Conservation (phyloP, 1,284 basidiomycete species). For the Irpex sp. region DNA sequence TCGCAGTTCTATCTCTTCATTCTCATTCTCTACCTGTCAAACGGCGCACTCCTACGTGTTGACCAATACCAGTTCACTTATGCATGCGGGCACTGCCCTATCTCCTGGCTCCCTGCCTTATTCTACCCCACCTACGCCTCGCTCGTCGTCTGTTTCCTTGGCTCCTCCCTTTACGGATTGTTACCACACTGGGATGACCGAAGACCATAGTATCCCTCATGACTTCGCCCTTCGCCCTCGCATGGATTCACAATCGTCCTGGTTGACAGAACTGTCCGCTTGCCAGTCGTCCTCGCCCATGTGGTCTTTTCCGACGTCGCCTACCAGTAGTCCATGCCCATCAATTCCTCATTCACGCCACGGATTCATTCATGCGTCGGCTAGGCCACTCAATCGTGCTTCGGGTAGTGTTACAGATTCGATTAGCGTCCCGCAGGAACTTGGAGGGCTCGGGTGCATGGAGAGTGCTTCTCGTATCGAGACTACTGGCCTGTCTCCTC, state of each 20-base stretch:
- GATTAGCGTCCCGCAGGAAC: slow-evolving; percentile 39
- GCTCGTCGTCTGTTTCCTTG: slow-evolving; percentile 43
- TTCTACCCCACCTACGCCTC: background rate
- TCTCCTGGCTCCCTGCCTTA: slow-evolving; percentile 37
- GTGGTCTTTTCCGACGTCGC: slow-evolving; percentile 60
- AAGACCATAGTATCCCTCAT: slow-evolving; percentile 42
- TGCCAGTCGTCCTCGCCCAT: slow-evolving; percentile 53
- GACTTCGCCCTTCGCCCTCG: slow-evolving; percentile 46
- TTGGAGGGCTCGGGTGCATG: slow-evolving; percentile 57
- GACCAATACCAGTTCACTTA: slow-evolving; percentile 32
- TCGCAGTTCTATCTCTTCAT: slow-evolving; percentile 56
- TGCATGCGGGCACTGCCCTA: slow-evolving; percentile 34
- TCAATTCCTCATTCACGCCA: slow-evolving; percentile 38
- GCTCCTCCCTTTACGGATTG: slow-evolving; percentile 63
- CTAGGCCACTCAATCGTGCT: slow-evolving; percentile 22
- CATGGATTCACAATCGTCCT: slow-evolving; percentile 62
- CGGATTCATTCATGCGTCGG: slow-evolving; percentile 29
- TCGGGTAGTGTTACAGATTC: slow-evolving; percentile 38
- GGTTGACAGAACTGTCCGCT: slow-evolving; percentile 62
- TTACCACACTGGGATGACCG: background rate
- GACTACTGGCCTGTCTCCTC: slow-evolving; percentile 43
- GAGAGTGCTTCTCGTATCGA: slow-evolving; percentile 42
- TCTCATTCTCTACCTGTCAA: slow-evolving; percentile 68
- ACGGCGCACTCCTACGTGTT: slow-evolving; percentile 30
- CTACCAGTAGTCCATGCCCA: slow-evolving; percentile 25